These are phyloP conservation scores for Leptographium lundbergii DNA, from an alignment of 2,329 filamentous ascomycete genomes.

Conservation along the genomic window DNA sequence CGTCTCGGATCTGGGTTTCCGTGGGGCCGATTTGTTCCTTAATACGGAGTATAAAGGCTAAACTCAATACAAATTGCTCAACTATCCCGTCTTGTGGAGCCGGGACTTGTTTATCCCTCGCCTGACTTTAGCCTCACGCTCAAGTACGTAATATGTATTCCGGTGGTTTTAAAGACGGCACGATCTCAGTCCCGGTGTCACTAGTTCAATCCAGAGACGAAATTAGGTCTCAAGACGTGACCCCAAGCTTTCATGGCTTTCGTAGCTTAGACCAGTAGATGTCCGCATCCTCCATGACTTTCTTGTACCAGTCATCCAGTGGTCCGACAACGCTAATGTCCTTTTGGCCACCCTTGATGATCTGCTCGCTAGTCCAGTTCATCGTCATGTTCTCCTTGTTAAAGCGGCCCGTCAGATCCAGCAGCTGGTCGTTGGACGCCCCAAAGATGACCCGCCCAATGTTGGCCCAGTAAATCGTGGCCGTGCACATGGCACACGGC, in stretches of 20 bases:
- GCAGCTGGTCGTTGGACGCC: conserved; percentile 33
- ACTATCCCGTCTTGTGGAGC: too few relatives aligned
- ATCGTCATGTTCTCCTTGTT: conserved; percentile 41
- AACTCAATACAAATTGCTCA: too few relatives aligned
- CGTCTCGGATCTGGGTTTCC: too few relatives aligned
- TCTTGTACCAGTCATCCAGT: background rate
- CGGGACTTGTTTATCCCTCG: too few relatives aligned
- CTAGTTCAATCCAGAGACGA: too few relatives aligned
- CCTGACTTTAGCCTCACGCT: too few relatives aligned
- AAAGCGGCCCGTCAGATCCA: conserved; percentile 29
- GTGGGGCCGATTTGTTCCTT: too few relatives aligned
- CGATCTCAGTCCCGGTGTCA: too few relatives aligned
- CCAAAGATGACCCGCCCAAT: conserved; percentile 39
- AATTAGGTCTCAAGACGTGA: too few relatives aligned
- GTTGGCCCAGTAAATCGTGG: conserved; percentile 30
- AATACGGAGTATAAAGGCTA: too few relatives aligned
- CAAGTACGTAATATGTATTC: too few relatives aligned
- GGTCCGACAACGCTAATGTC: background rate
- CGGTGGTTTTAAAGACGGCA: too few relatives aligned
- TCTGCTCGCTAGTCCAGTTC: conserved; percentile 7
- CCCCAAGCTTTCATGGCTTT: background rate
- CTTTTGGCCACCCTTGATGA: background rate
- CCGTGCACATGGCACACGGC: conserved; percentile 39
- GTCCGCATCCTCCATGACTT: background rate
- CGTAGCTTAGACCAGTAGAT: background rate